Percentiles rank a stretch among this genome's conserved stretches.
phyloP scores from a whole-genome alignment of 164 flowering plant species.

The Taxillus chinensis region DNA sequence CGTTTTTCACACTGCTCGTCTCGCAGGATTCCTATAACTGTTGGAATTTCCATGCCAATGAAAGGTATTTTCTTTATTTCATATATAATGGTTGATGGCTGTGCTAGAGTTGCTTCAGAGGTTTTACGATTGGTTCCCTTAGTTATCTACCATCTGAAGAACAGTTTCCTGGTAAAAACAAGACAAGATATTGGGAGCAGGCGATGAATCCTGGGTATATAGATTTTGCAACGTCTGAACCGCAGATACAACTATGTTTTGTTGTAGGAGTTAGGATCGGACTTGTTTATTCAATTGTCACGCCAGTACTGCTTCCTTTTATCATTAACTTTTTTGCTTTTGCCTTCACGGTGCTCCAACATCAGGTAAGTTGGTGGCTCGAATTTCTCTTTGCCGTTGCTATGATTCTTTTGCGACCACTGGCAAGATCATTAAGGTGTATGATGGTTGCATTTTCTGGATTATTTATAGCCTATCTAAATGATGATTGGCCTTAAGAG shows the following conservation, averaged over 20 bases:
- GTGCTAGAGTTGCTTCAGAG: slow-evolving; percentile 91
- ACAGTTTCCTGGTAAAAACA: slow-evolving; percentile 76
- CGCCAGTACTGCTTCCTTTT: slow-evolving; percentile 86
- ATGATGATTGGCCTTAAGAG: too few species aligned
- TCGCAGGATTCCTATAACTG: slow-evolving; percentile 65
- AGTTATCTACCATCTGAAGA: slow-evolving; percentile 66
- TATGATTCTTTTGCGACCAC: slow-evolving; percentile 1
- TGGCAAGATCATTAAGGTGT: slow-evolving; percentile 63
- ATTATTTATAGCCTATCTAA: too few species aligned
- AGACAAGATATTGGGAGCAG: slow-evolving; percentile 63
- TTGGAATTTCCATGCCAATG: slow-evolving; percentile 82
- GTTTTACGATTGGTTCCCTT: slow-evolving; percentile 71
- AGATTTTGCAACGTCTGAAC: slow-evolving; percentile 51
- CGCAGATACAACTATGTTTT: slow-evolving; percentile 76
- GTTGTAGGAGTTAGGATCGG: too few species aligned
- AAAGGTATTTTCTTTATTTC: slow-evolving; percentile 88
- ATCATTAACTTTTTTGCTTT: slow-evolving; percentile 78
- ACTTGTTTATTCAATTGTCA: slow-evolving; percentile 59
- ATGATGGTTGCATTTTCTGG: too few species aligned
- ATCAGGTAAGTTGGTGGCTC: slow-evolving; percentile 59
- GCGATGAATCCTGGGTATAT: slow-evolving; percentile 84
- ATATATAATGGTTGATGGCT: slow-evolving; percentile 91
- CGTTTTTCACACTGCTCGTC: slow-evolving; percentile 7
- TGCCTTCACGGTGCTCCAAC: slow-evolving; percentile 69
- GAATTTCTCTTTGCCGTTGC: too few species aligned